Evolutionary conservation across 257 asterid genomes (phyloP).

Genomic region (Cordia subcordata): DNA sequence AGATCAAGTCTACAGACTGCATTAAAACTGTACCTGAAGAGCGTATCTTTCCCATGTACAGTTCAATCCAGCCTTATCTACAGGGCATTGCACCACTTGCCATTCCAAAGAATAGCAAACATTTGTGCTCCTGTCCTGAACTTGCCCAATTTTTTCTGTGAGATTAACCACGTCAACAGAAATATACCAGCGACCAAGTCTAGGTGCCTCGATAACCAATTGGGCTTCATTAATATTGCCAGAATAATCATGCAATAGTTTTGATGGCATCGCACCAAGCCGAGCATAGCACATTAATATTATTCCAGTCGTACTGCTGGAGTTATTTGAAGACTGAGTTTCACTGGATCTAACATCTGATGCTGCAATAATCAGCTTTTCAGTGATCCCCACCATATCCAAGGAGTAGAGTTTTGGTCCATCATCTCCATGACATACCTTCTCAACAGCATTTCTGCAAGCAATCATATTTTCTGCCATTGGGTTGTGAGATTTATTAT

Average conservation of each 20-base stretch:
- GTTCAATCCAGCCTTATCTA: slow-evolving; percentile 71
- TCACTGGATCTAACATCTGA: slow-evolving; percentile 42
- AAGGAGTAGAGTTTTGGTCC: slow-evolving; percentile 40
- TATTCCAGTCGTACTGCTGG: slow-evolving; percentile 16
- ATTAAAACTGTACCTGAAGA: slow-evolving; percentile 55
- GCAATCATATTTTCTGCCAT: slow-evolving; percentile 32
- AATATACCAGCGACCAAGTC: slow-evolving; percentile 82
- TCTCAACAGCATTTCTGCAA: slow-evolving; percentile 50
- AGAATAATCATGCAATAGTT: slow-evolving; percentile 59
- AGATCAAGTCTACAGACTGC: background rate
- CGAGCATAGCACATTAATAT: slow-evolving; percentile 64
- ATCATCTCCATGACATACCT: slow-evolving; percentile 48
- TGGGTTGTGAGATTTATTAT: slow-evolving; percentile 18
- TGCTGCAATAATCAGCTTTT: slow-evolving; percentile 49
- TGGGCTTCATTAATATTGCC: slow-evolving; percentile 57
- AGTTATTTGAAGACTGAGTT: slow-evolving; percentile 34
- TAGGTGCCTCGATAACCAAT: slow-evolving; percentile 60
- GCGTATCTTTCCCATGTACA: slow-evolving; percentile 65
- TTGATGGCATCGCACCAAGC: slow-evolving; percentile 50
- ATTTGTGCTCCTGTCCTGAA: slow-evolving; percentile 22
- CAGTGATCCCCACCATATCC: slow-evolving; percentile 58
- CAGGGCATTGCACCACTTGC: slow-evolving; percentile 74
- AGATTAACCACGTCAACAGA: slow-evolving; percentile 43
- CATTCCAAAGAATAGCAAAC: slow-evolving; percentile 63
- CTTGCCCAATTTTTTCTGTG: slow-evolving; percentile 26